Base-by-base conservation (phyloP, 2,329 filamentous ascomycete species). In the Allantophomopsis cytisporea region DNA sequence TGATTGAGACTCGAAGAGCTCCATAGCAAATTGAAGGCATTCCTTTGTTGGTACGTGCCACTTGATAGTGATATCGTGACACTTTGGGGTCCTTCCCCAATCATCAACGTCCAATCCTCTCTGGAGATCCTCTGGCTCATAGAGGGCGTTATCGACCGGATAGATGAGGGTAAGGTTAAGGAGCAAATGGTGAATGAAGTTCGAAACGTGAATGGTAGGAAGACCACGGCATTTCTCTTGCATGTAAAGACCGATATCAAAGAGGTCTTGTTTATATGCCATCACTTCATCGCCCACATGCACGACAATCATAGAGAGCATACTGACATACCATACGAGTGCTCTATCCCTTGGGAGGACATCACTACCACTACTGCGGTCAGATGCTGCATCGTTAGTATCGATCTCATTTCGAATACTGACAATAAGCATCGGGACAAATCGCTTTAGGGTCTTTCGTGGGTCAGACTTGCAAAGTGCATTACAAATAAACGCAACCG, bases 401-500 rank as follows among this genome's bases (percentile, higher is more conserved):
- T 94, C 88, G 48, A 98, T 98, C 59, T 98, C 91, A 44, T 86
- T 94, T 45, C 88, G 83, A 47, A 98, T 98, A 41, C 85, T 88
- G 55, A 84, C 73, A 38, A 94, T 82, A 39, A 96, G 69, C 65
- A 94, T 86, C 1, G 91, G 91, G 23, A 98, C 71, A 40, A 98
- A 83, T 12, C 86, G 76, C 55, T 88, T 91, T 38, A 98, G 68
- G 1, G 91, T 87, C 63, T 95, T 95, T 56, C 89, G 80, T 0
- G 93, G 88, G 50, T 93, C 85, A 49, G 94, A 86, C 61, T 96
- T 96, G 69, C 91, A 94, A 17, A 98, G 69, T 1, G 86, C 84
- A 59, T 95, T 96, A 61, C 89, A 84, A 39, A 96, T 96, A 71
- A 94, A 98, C 1, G 93, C 91, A 83, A 98, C 95, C 7, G 91